Percentiles rank a stretch among this genome's conserved stretches.
These are phyloP conservation scores for Jatropha podagrica DNA, from an alignment of 441 rosid species.

Conservation along the genomic window DNA sequence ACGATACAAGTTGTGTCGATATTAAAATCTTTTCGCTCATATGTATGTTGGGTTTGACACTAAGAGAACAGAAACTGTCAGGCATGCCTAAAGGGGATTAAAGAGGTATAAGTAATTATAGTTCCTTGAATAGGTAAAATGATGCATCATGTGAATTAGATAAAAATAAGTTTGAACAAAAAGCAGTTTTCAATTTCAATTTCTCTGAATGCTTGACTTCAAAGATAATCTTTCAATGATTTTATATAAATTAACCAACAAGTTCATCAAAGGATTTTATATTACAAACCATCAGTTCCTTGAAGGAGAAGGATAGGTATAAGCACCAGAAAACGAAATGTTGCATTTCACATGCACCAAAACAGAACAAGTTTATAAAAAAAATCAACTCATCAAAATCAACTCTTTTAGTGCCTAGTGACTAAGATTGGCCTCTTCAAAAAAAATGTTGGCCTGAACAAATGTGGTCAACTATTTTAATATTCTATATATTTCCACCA, in stretches of 20 bases:
- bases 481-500: background rate
- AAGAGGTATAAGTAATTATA: no score
- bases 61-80: no score
- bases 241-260: constrained; percentile 2
- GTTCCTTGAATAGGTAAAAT: background rate
- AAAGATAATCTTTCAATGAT: background rate
- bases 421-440: no score
- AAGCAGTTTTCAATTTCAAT: background rate
- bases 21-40: no score
- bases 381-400: background rate
- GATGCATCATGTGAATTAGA: background rate
- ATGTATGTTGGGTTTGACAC: no score
- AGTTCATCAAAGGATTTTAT: no score
- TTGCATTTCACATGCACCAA: background rate
- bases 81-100: background rate
- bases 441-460: background rate
- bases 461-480: background rate
- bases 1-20: no score
- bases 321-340: background rate
- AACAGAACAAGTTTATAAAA: background rate
- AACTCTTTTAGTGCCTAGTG: no score
- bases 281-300: background rate
- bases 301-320: background rate
- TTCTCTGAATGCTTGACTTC: constrained; percentile 1
- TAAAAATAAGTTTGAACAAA: background rate